Evolutionary conservation across 169 alveolate species (phyloP).

Genomic region (Eimeria zaria): DNA sequence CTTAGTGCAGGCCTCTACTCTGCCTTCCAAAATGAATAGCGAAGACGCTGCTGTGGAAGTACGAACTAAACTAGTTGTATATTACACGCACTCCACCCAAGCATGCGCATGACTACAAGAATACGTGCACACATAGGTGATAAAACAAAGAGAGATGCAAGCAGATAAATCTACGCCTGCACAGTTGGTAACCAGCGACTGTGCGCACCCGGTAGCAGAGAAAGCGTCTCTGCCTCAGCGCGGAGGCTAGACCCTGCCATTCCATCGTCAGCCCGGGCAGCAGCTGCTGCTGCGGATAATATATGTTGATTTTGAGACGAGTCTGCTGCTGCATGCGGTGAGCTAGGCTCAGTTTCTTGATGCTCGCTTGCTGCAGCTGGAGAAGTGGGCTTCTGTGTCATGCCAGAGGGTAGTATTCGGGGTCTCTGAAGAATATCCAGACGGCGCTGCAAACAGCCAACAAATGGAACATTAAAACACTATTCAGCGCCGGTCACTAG

Average conservation of each 20-base stretch:
- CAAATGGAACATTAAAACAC: not conserved
- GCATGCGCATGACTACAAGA: not conserved
- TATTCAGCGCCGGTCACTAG: not conserved
- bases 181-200: not conserved
- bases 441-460: conserved; percentile 51
- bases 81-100: not conserved
- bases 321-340: conserved; percentile 3
- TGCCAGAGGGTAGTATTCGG: conserved; percentile 59
- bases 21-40: not conserved
- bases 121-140: not conserved
- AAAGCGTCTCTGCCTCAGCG: conserved; percentile 73
- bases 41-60: not conserved
- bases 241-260: conserved; percentile 73
- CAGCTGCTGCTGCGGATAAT: conserved; percentile 65
- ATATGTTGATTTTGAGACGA: not conserved
- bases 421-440: conserved; percentile 65
- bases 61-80: not conserved
- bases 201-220: conserved; percentile 52
- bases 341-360: conserved; percentile 43
- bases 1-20: not conserved
- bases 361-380: conserved; percentile 50
- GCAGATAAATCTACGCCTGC: not conserved
- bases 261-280: conserved; percentile 78
- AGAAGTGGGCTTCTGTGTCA: conserved; percentile 50
- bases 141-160: not conserved